Evolutionary conservation across 169 alveolate species (phyloP), one percentile per base, ranked within the genome.

Genomic region (Plasmodium adleri): DNA sequence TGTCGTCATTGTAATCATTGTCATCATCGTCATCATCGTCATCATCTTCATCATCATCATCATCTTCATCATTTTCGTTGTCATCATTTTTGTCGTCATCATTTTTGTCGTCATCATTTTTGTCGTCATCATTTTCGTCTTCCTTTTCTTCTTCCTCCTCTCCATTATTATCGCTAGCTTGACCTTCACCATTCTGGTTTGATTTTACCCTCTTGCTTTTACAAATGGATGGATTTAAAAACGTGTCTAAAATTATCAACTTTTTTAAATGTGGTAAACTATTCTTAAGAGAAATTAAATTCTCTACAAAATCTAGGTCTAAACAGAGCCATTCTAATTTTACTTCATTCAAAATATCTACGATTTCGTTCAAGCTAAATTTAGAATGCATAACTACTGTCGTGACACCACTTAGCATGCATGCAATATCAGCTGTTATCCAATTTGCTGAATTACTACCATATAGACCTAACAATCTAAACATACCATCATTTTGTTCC

Each of bases 371-470:
- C 5, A 68, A 3, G 49, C 91, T 70, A 52, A 83, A 83, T 47
- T 70, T 83, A 15, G 91, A 67, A 47, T 83, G 91, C 91, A 83
- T 83, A 12, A 83, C 73, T 12, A 83, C 13, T 7, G 74, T 67
- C 3, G 91, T 83, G 12, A 45, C 52, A 32, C 70, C 83, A 47
- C 74, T 83, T 22, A 3, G 3, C 83, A 68, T 45, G 62, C 58
- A 7, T 12, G 91, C 72, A 1, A 83, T 32, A 56, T 83, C 91
- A 0, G 83, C 83, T 13, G 24, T 15, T 43, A 83, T 32, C 91
- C 91, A 83, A 60, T 83, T 83, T 1, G 72, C 47, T 1, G 91
- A 83, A 49, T 83, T 83, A 49, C 32, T n/a, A 39, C 85, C 91
- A 68, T 70, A 83, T 8, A 83, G 39, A n/a, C 91, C 91, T 60